A percentile compares a stretch with the other conserved stretches of the same genome.
Evolutionary conservation across 805 yeast species (phyloP).

Genomic region (Maudiozyma turicensis): DNA sequence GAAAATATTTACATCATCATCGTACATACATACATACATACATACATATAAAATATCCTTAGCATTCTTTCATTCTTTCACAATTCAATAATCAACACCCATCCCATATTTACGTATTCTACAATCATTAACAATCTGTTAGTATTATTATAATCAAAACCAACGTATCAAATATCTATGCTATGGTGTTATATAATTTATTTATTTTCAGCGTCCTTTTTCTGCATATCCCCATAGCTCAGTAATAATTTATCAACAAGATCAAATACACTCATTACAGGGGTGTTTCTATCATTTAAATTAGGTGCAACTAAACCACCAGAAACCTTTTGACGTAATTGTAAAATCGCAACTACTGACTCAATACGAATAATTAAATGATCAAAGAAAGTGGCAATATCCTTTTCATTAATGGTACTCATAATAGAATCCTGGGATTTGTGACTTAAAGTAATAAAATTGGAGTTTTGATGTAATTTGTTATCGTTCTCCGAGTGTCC

Average conservation of each 20-base stretch:
- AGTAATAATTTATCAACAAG: constrained; percentile 20
- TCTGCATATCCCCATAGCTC: constrained; percentile 1
- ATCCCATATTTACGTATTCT: neutral
- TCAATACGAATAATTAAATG: constrained; percentile 64
- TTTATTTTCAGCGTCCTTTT: neutral
- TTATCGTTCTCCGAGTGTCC: constrained; percentile 20
- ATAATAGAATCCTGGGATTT: constrained; percentile 15
- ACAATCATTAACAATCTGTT: neutral
- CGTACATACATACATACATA: no score
- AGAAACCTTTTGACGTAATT: constrained; percentile 32
- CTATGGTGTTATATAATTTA: neutral
- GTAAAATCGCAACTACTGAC: constrained; percentile 39
- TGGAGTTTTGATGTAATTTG: neutral
- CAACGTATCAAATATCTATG: neutral
- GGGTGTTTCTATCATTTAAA: constrained; percentile 7
- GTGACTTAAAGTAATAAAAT: constrained; percentile 17
- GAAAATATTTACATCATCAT: neutral
- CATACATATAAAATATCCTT: no score
- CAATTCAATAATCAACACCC: neutral
- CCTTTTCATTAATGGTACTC: constrained; percentile 27
- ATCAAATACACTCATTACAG: constrained; percentile 16
- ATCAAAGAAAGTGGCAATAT: constrained; percentile 47
- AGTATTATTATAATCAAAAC: neutral
- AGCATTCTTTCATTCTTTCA: neutral
- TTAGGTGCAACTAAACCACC: constrained; percentile 12